A percentile compares a stretch with the other conserved stretches of the same genome.
Evolutionary conservation across 495 filamentous ascomycete genomes (phyloP).

Genomic region (Oidiodendron maius): DNA sequence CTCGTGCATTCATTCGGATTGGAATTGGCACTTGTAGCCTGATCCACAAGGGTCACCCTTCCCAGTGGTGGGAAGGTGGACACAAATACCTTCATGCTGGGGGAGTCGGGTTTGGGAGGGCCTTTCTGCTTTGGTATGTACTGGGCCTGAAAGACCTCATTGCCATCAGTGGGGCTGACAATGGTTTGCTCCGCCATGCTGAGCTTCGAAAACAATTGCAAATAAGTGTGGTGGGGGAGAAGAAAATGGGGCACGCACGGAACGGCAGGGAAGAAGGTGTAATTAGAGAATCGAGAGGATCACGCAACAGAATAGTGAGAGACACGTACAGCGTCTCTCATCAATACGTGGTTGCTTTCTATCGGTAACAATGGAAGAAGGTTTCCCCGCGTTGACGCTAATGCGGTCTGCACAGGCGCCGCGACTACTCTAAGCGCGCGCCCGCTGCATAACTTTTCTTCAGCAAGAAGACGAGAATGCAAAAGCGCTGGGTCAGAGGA

Average conservation of each 20-base stretch:
- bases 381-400: too few species aligned
- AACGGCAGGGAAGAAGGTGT: slow-evolving; percentile 1
- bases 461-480: too few species aligned
- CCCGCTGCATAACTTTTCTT: too few species aligned
- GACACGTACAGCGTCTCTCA: not conserved
- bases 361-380: too few species aligned
- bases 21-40: slow-evolving; percentile 42
- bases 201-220: not conserved
- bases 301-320: not conserved
- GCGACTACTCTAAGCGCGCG: too few species aligned
- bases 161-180: slow-evolving; percentile 14
- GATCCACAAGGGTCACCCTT: slow-evolving; percentile 55
- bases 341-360: not conserved
- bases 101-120: slow-evolving; percentile 17
- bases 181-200: slow-evolving; percentile 13
- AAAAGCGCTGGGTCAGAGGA: too few species aligned
- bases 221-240: not conserved
- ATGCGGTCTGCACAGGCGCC: too few species aligned
- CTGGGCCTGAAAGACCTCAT: slow-evolving; percentile 19
- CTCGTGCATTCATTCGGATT: too few species aligned
- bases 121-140: slow-evolving; percentile 22
- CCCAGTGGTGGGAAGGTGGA: slow-evolving; percentile 60
- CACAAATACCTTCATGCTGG: slow-evolving; percentile 29
- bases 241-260: not conserved
- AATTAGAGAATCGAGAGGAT: not conserved